A percentile compares a stretch with the other conserved stretches of the same genome.
phyloP scores from a whole-genome alignment of 345 rosid genomes.

The Diplotaxis tenuifolia region DNA sequence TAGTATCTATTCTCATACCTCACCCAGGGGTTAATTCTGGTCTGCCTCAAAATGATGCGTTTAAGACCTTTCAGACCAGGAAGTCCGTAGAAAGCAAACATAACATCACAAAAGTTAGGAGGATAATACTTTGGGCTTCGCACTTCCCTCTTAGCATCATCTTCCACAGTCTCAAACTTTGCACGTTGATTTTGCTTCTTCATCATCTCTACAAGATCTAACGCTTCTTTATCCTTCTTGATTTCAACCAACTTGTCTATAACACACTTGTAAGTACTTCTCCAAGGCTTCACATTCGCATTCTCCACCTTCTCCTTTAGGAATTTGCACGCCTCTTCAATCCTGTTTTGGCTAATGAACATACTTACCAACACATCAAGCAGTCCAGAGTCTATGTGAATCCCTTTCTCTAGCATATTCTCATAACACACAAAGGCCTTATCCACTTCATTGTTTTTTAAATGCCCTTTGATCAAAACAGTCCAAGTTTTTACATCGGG shows the following conservation, averaged over 20 bases:
- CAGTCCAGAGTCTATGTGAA: constrained; percentile 57
- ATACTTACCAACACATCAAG: constrained; percentile 62
- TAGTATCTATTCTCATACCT: constrained; percentile 21
- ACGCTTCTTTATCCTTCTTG: constrained; percentile 70
- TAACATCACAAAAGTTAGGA: constrained; percentile 47
- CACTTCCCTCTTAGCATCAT: constrained; percentile 53
- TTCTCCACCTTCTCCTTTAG: constrained; percentile 54
- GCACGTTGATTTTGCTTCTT: constrained; percentile 60
- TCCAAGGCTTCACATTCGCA: constrained; percentile 65
- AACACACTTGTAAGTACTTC: constrained; percentile 63
- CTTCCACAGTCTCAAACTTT: constrained; percentile 56
- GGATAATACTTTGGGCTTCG: constrained; percentile 58
- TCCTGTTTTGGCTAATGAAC: constrained; percentile 52
- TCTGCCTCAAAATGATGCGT: constrained; percentile 71
- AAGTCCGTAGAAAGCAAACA: constrained; percentile 61
- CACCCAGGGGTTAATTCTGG: constrained; percentile 59
- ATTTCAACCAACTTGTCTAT: constrained; percentile 65
- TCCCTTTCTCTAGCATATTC: constrained; percentile 55
- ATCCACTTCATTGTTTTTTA: constrained; percentile 56
- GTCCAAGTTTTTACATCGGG: constrained; percentile 92
- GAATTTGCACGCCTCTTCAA: constrained; percentile 64
- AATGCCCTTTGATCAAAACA: constrained; percentile 78
- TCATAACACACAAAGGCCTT: constrained; percentile 58
- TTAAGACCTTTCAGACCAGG: constrained; percentile 71
- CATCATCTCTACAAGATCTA: constrained; percentile 67